Evolutionary conservation across 2,329 filamentous ascomycete genomes (phyloP).

Genomic region (Colletotrichum sp.): DNA sequence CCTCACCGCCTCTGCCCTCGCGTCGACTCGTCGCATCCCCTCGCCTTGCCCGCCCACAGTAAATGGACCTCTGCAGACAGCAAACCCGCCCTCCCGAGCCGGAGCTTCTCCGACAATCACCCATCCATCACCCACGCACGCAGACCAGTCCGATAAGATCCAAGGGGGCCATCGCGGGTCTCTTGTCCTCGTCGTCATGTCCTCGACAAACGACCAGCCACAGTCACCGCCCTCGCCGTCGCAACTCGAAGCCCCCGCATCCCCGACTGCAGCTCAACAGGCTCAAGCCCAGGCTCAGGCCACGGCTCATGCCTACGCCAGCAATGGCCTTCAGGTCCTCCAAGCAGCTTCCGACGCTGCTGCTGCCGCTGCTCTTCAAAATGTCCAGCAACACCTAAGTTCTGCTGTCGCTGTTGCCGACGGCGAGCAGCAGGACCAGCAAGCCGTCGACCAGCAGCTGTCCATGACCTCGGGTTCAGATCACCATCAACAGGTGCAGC

Average conservation of each 20-base stretch:
- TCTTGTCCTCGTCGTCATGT: not conserved
- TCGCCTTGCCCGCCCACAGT: not conserved
- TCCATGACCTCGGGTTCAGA: not conserved
- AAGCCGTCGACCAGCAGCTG: not conserved
- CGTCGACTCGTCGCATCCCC: not conserved
- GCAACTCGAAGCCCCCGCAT: not conserved
- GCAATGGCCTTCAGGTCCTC: constrained; percentile 50
- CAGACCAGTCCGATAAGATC: constrained; percentile 1
- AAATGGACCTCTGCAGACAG: not conserved
- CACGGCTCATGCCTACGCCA: constrained; percentile 48
- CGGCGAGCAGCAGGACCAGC: constrained; percentile 13
- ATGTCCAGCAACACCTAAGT: constrained; percentile 39
- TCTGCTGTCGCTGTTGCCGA: constrained; percentile 23
- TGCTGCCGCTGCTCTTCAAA: constrained; percentile 41
- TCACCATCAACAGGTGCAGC: constrained; percentile 4
- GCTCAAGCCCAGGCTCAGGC: constrained; percentile 20
- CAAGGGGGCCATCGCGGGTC: constrained; percentile 1
- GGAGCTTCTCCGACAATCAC: constrained; percentile 50
- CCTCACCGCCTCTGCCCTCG: not conserved
- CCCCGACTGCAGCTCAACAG: not conserved
- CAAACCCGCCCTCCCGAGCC: constrained; percentile 23
- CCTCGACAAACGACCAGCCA: not conserved
- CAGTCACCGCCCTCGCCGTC: not conserved
- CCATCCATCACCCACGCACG: constrained; percentile 31
- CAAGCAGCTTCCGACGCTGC: constrained; percentile 49